Conservation (phyloP, 73 alveolate genomes). For the Paramecium tetraurelia region DNA sequence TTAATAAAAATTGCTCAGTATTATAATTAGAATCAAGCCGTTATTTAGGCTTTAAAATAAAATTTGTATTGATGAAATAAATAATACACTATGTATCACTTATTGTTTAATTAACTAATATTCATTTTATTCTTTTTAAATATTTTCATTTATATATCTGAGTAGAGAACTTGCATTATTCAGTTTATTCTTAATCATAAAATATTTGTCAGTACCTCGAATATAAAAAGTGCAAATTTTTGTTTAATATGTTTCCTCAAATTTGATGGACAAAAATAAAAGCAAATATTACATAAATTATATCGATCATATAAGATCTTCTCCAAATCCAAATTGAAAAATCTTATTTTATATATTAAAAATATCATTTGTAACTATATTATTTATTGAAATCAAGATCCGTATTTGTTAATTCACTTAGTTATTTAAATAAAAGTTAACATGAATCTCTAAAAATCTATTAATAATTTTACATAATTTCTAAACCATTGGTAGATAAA, state of each 20-base stretch:
- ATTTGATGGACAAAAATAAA: neutral
- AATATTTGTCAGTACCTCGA: neutral
- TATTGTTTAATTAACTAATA: no score
- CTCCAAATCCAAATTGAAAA: neutral
- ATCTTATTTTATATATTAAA: neutral
- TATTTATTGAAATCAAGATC: slow-evolving; percentile 26
- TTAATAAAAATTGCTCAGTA: neutral
- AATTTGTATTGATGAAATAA: neutral
- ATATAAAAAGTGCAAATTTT: no score
- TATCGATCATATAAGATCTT: neutral
- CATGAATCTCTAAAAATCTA: neutral
- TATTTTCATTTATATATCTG: no score
- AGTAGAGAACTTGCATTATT: no score
- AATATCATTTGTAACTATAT: slow-evolving; percentile 34
- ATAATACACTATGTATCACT: neutral
- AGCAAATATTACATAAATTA: neutral
- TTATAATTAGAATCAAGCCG: neutral
- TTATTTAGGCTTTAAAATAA: no score
- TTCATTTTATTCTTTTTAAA: no score
- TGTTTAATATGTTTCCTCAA: neutral
- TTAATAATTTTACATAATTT: neutral
- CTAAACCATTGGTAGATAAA: neutral
- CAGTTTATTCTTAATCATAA: no score
- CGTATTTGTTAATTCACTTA: slow-evolving; percentile 1
- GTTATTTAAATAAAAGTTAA: neutral